These are phyloP conservation scores for Diaporthe ampelina DNA, from an alignment of 2,329 filamentous ascomycete genomes.

Conservation along the genomic window DNA sequence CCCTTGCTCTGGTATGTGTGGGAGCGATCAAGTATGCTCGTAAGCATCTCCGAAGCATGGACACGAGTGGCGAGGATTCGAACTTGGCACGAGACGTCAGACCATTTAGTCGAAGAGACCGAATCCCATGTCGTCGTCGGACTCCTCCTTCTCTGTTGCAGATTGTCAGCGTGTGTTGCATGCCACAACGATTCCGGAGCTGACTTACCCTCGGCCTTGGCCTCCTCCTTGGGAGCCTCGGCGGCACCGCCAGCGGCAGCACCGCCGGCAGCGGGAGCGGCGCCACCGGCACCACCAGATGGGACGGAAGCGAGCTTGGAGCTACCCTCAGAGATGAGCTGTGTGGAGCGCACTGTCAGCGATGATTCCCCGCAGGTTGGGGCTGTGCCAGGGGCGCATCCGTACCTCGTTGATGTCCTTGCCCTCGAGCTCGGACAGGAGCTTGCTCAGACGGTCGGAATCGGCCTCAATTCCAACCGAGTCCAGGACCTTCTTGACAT, in stretches of 20 bases:
- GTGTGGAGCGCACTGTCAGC: slow-evolving; percentile 37
- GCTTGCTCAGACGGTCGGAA: slow-evolving; percentile 84
- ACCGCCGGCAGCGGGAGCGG: slow-evolving; percentile 76
- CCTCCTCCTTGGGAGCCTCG: slow-evolving; percentile 73
- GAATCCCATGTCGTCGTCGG: slow-evolving; percentile 83
- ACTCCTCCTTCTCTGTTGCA: slow-evolving; percentile 73
- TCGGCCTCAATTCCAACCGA: slow-evolving; percentile 97
- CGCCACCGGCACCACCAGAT: slow-evolving; percentile 80
- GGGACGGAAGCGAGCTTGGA: slow-evolving; percentile 98
- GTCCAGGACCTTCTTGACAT: slow-evolving; percentile 90
- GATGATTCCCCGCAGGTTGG: slow-evolving; percentile 33
- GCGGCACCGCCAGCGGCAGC: slow-evolving; percentile 76
- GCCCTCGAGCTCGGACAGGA: slow-evolving; percentile 91
- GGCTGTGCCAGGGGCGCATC: slow-evolving; percentile 12
- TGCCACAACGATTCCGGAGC: neutral
- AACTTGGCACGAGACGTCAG: slow-evolving; percentile 8
- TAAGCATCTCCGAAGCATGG: slow-evolving; percentile 34
- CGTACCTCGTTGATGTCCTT: slow-evolving; percentile 94
- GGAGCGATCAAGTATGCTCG: slow-evolving; percentile 43
- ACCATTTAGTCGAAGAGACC: slow-evolving; percentile 80
- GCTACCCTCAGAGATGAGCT: slow-evolving; percentile 93
- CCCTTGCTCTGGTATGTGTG: slow-evolving; percentile 51
- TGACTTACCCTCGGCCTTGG: slow-evolving; percentile 85
- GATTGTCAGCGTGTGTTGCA: slow-evolving; percentile 47
- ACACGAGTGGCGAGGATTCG: slow-evolving; percentile 20